A percentile compares a stretch with the other conserved stretches of the same genome.
phyloP scores from a whole-genome alignment of 306 rosid species.

The Vigna nakashimae region DNA sequence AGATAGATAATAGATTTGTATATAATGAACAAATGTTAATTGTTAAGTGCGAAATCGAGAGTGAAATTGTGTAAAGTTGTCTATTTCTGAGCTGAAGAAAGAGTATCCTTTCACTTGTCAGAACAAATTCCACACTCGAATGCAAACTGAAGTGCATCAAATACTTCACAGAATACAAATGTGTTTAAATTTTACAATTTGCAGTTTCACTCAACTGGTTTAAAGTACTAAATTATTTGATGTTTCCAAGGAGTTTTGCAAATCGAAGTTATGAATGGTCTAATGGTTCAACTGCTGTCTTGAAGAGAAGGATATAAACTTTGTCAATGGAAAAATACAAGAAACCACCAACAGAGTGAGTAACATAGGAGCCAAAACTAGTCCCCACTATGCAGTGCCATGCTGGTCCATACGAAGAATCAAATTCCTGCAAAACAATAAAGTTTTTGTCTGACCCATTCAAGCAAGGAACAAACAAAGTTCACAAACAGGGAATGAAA shows the following conservation, averaged over 20 bases:
- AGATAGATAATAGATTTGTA: not conserved
- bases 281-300: conserved; percentile 89
- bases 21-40: not conserved
- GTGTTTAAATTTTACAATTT: conserved; percentile 31
- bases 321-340: conserved; percentile 93
- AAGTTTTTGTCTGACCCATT: conserved; percentile 16
- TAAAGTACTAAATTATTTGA: conserved; percentile 20
- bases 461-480: not conserved
- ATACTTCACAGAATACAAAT: conserved; percentile 40
- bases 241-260: conserved; percentile 41
- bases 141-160: conserved; percentile 32
- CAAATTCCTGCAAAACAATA: conserved; percentile 75
- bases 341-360: conserved; percentile 90
- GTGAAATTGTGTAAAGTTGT: conserved; percentile 2
- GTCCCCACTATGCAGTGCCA: conserved; percentile 99
- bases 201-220: conserved; percentile 47
- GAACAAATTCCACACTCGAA: conserved; percentile 39
- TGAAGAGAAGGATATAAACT: conserved; percentile 94
- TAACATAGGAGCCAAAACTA: conserved; percentile 96
- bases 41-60: not conserved
- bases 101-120: conserved; percentile 25
- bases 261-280: conserved; percentile 52
- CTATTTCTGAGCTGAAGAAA: conserved; percentile 21
- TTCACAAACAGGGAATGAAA: conserved; percentile 15
- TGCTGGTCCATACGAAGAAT: conserved; percentile 87